Conservation (phyloP, 2,329 filamentous ascomycete species). For the Cladorrhinum sp. region DNA sequence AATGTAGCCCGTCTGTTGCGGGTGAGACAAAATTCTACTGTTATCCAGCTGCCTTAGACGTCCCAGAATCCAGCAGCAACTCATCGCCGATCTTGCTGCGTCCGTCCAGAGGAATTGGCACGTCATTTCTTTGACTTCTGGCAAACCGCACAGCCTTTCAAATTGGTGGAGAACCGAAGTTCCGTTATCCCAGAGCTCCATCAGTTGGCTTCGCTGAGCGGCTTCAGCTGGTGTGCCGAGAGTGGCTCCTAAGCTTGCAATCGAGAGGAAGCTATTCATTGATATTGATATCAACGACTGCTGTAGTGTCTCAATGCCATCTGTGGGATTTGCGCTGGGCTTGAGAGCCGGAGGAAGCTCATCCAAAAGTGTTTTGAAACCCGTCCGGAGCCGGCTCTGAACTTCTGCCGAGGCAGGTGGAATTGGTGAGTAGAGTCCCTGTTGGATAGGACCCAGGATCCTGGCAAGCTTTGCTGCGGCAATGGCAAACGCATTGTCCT, state of each 20-base stretch:
- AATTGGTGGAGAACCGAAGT: conserved; percentile 21
- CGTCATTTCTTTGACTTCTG: conserved; percentile 6
- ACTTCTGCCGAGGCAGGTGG: conserved; percentile 4
- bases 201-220: conserved; percentile 8
- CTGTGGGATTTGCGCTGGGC: not conserved
- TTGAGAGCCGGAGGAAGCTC: conserved; percentile 10
- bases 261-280: conserved; percentile 16
- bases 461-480: conserved; percentile 14
- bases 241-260: conserved; percentile 8
- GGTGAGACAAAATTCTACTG: conserved; percentile 6
- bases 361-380: conserved; percentile 5
- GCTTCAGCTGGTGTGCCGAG: not conserved
- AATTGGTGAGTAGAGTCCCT: conserved; percentile 8
- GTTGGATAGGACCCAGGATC: conserved; percentile 16
- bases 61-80: conserved; percentile 13
- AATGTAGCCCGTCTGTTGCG: conserved; percentile 13
- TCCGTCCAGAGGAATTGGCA: conserved; percentile 22
- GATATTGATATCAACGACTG: conserved; percentile 13
- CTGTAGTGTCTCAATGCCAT: conserved; percentile 16
- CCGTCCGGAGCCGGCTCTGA: conserved; percentile 2
- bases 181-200: conserved; percentile 20
- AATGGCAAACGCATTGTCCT: conserved; percentile 14
- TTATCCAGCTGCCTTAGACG: conserved; percentile 9
- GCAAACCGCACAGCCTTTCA: conserved; percentile 11
- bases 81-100: conserved; percentile 15